phyloP scores from a whole-genome alignment of 208 protist genomes.

The Crithidia brevicula region DNA sequence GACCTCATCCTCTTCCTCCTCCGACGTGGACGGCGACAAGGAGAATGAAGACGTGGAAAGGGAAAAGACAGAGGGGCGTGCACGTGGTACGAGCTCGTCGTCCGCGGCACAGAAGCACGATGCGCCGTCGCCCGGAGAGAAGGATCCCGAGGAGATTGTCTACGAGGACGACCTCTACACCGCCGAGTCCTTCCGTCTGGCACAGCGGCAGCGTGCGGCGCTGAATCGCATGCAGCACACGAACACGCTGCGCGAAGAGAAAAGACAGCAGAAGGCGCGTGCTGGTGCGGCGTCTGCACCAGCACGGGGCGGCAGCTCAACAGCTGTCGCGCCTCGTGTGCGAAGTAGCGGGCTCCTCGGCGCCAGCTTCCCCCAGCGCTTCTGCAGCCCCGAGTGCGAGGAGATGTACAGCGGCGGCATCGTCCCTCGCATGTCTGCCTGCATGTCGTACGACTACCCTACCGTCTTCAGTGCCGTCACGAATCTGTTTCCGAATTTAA shows the following conservation, averaged over 20 bases:
- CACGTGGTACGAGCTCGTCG: no score
- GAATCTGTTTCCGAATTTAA: constrained; percentile 71
- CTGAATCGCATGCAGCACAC: constrained; percentile 36
- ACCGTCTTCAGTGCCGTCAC: constrained; percentile 44
- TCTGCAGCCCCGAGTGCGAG: constrained; percentile 69
- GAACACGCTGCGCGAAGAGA: constrained; percentile 14
- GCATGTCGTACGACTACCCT: constrained; percentile 44
- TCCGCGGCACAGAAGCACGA: no score
- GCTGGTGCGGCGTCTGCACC: no score
- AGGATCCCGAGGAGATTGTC: constrained; percentile 48
- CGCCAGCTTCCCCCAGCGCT: constrained; percentile 50
- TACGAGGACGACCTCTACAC: constrained; percentile 73
- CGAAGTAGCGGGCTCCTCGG: constrained; percentile 27
- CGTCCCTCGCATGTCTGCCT: constrained; percentile 21
- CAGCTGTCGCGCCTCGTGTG: constrained; percentile 3
- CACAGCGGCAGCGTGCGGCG: constrained; percentile 43
- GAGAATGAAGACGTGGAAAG: background rate
- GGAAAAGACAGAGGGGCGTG: background rate
- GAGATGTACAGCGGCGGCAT: constrained; percentile 44
- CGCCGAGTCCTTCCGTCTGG: constrained; percentile 62
- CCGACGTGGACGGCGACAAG: background rate
- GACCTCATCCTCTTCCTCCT: background rate
- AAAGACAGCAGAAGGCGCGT: background rate
- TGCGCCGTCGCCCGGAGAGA: no score
- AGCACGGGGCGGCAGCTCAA: no score